Percentiles rank a stretch among this genome's conserved stretches.
phyloP scores from a whole-genome alignment of 2,329 filamentous ascomycete genomes.

The Xylaria sp. region DNA sequence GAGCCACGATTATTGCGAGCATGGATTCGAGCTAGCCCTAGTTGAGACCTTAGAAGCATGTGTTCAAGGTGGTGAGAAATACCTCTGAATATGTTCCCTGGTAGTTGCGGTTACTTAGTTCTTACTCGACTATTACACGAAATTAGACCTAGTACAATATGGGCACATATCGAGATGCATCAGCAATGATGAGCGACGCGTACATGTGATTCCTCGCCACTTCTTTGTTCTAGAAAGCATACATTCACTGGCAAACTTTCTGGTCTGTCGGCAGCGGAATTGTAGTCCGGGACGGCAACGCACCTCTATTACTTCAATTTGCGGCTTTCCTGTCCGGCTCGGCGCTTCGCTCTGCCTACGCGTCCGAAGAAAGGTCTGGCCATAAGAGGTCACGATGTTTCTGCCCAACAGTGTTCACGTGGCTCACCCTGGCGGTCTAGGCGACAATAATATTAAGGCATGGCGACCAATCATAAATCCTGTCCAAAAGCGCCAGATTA shows the following conservation, averaged over 20 bases:
- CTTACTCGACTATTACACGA: background rate
- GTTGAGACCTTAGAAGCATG: background rate
- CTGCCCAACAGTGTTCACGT: conserved; percentile 21
- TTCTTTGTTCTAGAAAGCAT: background rate
- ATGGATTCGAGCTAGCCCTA: background rate
- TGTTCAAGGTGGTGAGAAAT: background rate
- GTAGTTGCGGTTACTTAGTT: background rate
- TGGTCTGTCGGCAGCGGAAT: conserved; percentile 10
- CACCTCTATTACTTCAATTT: background rate
- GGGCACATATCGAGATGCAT: background rate
- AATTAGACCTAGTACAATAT: background rate
- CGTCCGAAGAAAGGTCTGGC: background rate
- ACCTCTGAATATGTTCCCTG: background rate
- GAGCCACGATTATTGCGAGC: background rate
- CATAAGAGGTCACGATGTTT: conserved; percentile 20
- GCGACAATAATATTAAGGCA: background rate
- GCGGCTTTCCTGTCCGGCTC: background rate
- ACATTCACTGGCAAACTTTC: background rate
- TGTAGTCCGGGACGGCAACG: background rate
- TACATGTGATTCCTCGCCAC: background rate
- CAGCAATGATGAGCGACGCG: background rate
- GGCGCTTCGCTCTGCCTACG: background rate
- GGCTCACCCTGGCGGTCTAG: conserved; percentile 12
- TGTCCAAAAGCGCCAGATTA: background rate
- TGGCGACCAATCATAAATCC: background rate